Base-by-base conservation (phyloP, 495 filamentous ascomycete species). In the Aspergillus hancockii region DNA sequence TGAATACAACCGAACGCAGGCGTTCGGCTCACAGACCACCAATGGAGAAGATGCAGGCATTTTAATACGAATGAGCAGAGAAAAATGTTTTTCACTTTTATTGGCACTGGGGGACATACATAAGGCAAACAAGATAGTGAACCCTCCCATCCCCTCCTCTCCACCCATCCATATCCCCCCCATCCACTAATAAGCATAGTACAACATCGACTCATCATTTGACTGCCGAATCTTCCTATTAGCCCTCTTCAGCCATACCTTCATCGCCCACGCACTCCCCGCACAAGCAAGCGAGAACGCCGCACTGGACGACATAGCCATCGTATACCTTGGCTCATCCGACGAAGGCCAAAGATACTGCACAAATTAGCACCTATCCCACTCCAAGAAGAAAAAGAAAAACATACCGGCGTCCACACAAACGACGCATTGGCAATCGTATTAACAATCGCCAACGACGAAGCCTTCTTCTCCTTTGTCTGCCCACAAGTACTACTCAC, bases 371-470 rank as follows among this genome's bases (percentile, higher is more conserved):
- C 60, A 51, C 14, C 8, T 59, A 21, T 60, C 23, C 7, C 4
- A 25, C 5, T 28, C 14, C 19, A 14, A 13, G 32, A 16, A 54
- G 21, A 49, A 60, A 18, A 38, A 62, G 23, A 54, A 19, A 59
- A 49, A 57, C 14, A 51, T 50, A 71, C 68, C 18, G 77, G 74
- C 16, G 80, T 81, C 63, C 83, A 85, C 46, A 85, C 81, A 55
- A 77, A 83, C 3, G 74, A 76, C 21, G 73, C 65, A 64, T 85
- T 84, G 3, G 78, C 79, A 47, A 83, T 67, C 55, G 81, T 81
- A 62, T 84, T 85, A 43, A 78, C 77, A 55, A 85, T 83, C 25
- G 81, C 79, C 16, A 87, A 68, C 16, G 75, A 67, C 9, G 72
- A 78, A 8, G 82, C 79, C 18, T 81, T 74, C 61, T 74, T 74